These are phyloP conservation scores for Beauveria brongniartii DNA, from an alignment of 2,329 filamentous ascomycete species.

Conservation along the genomic window DNA sequence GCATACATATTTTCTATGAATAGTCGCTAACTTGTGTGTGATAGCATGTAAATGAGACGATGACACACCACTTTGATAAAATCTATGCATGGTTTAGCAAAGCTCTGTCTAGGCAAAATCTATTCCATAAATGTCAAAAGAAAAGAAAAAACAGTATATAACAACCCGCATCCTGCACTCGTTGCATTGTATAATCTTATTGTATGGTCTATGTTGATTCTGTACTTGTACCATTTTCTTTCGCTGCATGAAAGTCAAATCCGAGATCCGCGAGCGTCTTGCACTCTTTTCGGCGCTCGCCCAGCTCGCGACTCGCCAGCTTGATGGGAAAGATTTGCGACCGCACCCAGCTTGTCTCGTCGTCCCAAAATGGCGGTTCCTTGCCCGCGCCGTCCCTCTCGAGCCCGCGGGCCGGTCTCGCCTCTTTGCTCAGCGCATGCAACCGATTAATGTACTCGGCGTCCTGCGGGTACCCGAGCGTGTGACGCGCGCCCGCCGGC, in stretches of 20 bases:
- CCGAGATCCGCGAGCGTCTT: slow-evolving; percentile 29
- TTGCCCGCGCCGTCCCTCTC: slow-evolving; percentile 31
- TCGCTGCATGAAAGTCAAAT: slow-evolving; percentile 20
- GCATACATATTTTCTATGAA: neutral
- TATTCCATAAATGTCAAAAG: neutral
- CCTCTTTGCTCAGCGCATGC: slow-evolving; percentile 38
- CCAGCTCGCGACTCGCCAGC: slow-evolving; percentile 27
- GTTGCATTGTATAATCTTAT: neutral
- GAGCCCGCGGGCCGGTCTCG: slow-evolving; percentile 20
- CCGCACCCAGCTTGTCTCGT: slow-evolving; percentile 31
- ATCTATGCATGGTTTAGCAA: neutral
- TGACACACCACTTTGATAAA: no score
- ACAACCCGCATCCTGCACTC: neutral
- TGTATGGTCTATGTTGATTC: neutral
- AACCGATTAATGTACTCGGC: slow-evolving; percentile 52
- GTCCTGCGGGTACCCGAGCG: slow-evolving; percentile 42
- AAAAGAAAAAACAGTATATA: neutral
- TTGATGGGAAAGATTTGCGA: slow-evolving; percentile 34
- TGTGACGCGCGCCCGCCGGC: slow-evolving; percentile 30
- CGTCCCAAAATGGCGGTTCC: slow-evolving; percentile 31
- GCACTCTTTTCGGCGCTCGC: slow-evolving; percentile 26
- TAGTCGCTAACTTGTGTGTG: neutral
- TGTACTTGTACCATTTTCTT: neutral
- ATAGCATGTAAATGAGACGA: slow-evolving; percentile 9
- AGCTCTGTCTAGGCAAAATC: neutral